Evolutionary conservation across 2,329 filamentous ascomycete genomes (phyloP).

Genomic region (Magnaporthales sp.): DNA sequence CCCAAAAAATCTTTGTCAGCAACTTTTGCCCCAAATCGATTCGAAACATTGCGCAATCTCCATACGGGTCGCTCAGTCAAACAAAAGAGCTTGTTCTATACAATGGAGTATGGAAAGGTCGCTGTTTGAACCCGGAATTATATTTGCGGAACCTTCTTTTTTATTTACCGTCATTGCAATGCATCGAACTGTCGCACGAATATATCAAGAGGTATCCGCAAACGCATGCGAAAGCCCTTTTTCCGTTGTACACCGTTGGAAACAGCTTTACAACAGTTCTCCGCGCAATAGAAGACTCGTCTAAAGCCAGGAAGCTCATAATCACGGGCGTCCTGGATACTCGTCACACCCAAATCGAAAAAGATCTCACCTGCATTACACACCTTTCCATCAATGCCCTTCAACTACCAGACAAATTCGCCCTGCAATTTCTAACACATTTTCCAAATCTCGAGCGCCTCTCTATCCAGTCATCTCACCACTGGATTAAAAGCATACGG

Average conservation of each 20-base stretch:
- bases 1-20: neutral
- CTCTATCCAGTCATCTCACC: neutral
- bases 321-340: neutral
- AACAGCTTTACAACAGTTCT: neutral
- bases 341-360: neutral
- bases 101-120: neutral
- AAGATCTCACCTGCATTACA: neutral
- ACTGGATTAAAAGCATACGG: neutral
- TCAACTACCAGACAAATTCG: neutral
- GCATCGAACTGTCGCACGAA: neutral
- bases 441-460: neutral
- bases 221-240: neutral
- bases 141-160: neutral
- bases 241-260: neutral
- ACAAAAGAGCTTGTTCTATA: neutral
- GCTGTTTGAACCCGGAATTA: neutral
- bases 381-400: neutral
- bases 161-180: neutral
- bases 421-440: neutral
- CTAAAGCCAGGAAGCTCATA: neutral
- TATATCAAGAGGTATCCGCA: neutral
- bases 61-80: neutral
- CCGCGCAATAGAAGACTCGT: neutral
- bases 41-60: neutral
- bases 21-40: neutral